Evolutionary conservation across 305 asterid genomes (phyloP), one percentile per base, ranked within the genome.

Genomic region (Fraxinus velutina): DNA sequence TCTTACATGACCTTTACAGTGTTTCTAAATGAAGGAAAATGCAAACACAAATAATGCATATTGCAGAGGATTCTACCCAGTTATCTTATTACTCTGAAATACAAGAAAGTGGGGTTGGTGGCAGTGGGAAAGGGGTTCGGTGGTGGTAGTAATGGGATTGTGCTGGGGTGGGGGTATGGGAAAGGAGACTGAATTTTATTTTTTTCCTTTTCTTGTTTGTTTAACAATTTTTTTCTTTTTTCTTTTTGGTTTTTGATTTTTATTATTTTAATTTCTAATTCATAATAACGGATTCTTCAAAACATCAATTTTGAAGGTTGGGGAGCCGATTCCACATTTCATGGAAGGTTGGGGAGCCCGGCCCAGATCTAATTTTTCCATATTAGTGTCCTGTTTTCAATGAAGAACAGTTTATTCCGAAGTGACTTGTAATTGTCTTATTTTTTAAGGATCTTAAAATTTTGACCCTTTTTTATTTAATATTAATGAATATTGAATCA

Each of bases 391-490:
- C 21, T 13, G 17, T n/a, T 76, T 24, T 78, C 77, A 30, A 30
- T 30, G 82, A 64, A 39, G 55, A 75, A 55, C 68, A 72, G 44
- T 76, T 72, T 50, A 39, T 76, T 21, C 6, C 37, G 47, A 22
- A 44, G 44, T 81, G 72, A 57, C 36, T 12, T 77, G 79, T 79
- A 60, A 57, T 27, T 42, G 27, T 39, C 78, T 73, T 5, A 27
- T 55, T 47, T 32, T 6, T 37, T 37, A 71, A 73, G 78, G 64
- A 80, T 80, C 39, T 47, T 78, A 68, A 80, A 12, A n/a, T 21
- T 21, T 34, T 66, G 73, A 68, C 74, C 36, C 1, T 66, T 68
- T 27, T 81, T 12, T 37, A 37, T 37, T 37, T 37, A 37, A 37
- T 37, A 37, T 36, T 10, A 24, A 57, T 47, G n/a, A 80, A 78